Evolutionary conservation across 306 rosid species (phyloP).

Genomic region (Vigna unguiculata): DNA sequence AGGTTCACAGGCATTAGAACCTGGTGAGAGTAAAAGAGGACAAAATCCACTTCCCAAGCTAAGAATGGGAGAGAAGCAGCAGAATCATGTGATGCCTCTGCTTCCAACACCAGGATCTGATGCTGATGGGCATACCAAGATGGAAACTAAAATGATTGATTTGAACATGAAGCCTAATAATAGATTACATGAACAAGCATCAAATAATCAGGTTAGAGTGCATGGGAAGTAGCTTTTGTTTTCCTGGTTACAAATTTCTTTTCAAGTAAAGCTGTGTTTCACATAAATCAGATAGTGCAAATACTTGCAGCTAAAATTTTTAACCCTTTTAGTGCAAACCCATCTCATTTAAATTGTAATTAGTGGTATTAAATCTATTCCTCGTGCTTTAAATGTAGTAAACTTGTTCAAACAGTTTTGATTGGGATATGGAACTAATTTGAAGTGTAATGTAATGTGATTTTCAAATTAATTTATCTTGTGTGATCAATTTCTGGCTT

Average conservation of each 20-base stretch:
- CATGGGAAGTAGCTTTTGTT: constrained; percentile 11
- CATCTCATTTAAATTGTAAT: background rate
- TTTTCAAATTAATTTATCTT: constrained; percentile 21
- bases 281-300: background rate
- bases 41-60: constrained; percentile 60
- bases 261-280: constrained; percentile 18
- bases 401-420: constrained; percentile 7
- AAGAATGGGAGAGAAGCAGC: constrained; percentile 66
- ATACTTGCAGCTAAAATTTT: constrained; percentile 15
- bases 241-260: background rate
- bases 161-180: constrained; percentile 92
- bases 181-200: constrained; percentile 80
- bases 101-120: constrained; percentile 53
- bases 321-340: background rate
- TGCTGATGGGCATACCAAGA: constrained; percentile 69
- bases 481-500: constrained; percentile 9
- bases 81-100: constrained; percentile 67
- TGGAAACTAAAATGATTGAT: constrained; percentile 86
- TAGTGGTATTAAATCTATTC: constrained; percentile 25
- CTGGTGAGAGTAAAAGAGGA: constrained; percentile 60
- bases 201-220: constrained; percentile 81
- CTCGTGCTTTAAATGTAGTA: constrained; percentile 13
- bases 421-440: background rate
- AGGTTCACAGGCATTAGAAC: constrained; percentile 56
- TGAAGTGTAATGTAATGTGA: constrained; percentile 19